Conservation (phyloP, 805 yeast species). For the Zygotorulaspora sp. region DNA sequence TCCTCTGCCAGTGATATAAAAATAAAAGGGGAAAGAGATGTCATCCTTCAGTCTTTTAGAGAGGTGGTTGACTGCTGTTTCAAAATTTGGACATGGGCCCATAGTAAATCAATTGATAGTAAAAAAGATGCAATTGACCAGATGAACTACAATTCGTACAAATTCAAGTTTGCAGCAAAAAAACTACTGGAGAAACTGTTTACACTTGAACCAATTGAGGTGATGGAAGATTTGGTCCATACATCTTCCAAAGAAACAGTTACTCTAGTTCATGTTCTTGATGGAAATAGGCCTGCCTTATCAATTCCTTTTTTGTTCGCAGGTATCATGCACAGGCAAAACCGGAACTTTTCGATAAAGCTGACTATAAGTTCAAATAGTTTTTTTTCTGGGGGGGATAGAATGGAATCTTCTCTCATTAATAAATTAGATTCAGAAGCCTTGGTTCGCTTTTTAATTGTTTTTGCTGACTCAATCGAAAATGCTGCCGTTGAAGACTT, state of each 20-base stretch:
- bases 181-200: slow-evolving; percentile 60
- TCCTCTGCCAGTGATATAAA: slow-evolving; percentile 40
- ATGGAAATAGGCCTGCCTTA: slow-evolving; percentile 73
- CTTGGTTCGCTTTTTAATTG: slow-evolving; percentile 50
- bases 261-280: slow-evolving; percentile 58
- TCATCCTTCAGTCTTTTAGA: slow-evolving; percentile 60
- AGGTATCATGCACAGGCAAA: slow-evolving; percentile 28
- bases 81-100: slow-evolving; percentile 64
- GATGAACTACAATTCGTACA: slow-evolving; percentile 45
- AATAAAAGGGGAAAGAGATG: slow-evolving; percentile 41
- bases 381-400: slow-evolving; percentile 18
- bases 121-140: slow-evolving; percentile 15
- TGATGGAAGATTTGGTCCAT: slow-evolving; percentile 58
- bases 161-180: slow-evolving; percentile 66
- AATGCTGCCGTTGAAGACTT: slow-evolving; percentile 76
- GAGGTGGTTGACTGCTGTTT: slow-evolving; percentile 53
- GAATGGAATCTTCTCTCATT: slow-evolving; percentile 42
- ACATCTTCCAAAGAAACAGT: slow-evolving; percentile 27
- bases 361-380: slow-evolving; percentile 20
- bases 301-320: slow-evolving; percentile 66
- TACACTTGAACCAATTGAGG: slow-evolving; percentile 65
- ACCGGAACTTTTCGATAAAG: slow-evolving; percentile 18
- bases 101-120: slow-evolving; percentile 12
- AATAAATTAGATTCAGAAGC: slow-evolving; percentile 43
- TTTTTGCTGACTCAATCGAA: slow-evolving; percentile 63